Conservation (phyloP, 768 basidiomycete species). For the Lactarius psammicola region DNA sequence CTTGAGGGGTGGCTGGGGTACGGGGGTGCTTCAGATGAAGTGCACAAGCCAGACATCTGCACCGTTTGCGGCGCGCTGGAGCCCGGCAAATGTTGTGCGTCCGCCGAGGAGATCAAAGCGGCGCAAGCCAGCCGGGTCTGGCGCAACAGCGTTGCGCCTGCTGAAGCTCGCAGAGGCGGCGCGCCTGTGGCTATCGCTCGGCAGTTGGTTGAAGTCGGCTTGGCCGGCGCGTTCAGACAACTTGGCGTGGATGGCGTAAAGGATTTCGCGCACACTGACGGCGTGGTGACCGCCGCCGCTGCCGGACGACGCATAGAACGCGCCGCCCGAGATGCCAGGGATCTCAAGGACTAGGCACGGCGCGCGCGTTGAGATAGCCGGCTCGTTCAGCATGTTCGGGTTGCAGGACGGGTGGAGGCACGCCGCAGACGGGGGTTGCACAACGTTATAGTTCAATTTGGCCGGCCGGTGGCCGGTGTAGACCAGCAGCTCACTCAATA, state of each 20-base stretch:
- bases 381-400: constrained; percentile 21
- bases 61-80: constrained; percentile 24
- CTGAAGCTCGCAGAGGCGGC: constrained; percentile 20
- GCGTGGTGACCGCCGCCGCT: constrained; percentile 10
- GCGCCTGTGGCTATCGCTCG: constrained; percentile 16
- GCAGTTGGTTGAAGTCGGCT: constrained; percentile 16
- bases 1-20: too few species aligned
- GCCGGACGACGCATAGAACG: constrained; percentile 19
- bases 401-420: constrained; percentile 23
- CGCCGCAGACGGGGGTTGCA: constrained; percentile 19
- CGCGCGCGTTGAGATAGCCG: constrained; percentile 21
- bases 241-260: constrained; percentile 21
- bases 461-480: constrained; percentile 20
- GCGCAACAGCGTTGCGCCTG: constrained; percentile 20
- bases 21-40: constrained; percentile 10
- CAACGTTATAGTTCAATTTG: constrained; percentile 22
- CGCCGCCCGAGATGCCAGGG: constrained; percentile 17
- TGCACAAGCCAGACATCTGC: constrained; percentile 22
- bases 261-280: constrained; percentile 25
- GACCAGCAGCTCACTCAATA: constrained; percentile 23
- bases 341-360: constrained; percentile 22
- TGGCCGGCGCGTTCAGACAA: constrained; percentile 22
- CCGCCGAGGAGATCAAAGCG: constrained; percentile 26
- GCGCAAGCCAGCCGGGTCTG: constrained; percentile 21
- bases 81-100: constrained; percentile 22